These are phyloP conservation scores for Elaeis guineensis DNA, from an alignment of 176 grass and related monocot species.

Conservation along the genomic window DNA sequence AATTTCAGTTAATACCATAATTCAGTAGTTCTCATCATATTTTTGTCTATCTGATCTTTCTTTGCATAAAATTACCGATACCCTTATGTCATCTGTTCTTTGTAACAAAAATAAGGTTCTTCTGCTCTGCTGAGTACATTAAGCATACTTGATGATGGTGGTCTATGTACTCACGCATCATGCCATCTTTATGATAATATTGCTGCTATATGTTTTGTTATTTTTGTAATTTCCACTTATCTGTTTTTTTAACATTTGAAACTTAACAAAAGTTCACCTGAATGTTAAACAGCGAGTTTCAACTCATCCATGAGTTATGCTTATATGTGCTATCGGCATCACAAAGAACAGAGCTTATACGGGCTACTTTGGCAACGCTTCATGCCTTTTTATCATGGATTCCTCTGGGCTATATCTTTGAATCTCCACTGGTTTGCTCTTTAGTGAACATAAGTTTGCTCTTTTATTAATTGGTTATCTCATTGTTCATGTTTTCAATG, in stretches of 20 bases:
- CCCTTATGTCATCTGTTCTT: too few relatives aligned
- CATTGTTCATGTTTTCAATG: constrained; percentile 6
- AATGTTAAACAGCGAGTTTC: constrained; percentile 72
- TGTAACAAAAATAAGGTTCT: too few relatives aligned
- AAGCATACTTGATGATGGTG: too few relatives aligned
- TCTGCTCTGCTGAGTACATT: too few relatives aligned
- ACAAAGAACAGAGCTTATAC: constrained; percentile 80
- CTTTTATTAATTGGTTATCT: not conserved
- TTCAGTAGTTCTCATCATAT: too few relatives aligned
- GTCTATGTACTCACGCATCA: too few relatives aligned
- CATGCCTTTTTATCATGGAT: constrained; percentile 99
- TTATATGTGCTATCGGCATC: constrained; percentile 96
- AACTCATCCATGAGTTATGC: constrained; percentile 96
- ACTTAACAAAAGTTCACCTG: constrained; percentile 7
- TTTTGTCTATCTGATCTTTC: too few relatives aligned
- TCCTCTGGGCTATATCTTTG: constrained; percentile 93
- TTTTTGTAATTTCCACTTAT: not conserved
- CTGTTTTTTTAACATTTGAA: not conserved
- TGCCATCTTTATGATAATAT: too few relatives aligned
- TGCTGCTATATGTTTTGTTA: not conserved
- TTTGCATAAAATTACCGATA: too few relatives aligned
- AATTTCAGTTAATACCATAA: too few relatives aligned
- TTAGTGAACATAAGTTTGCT: not conserved
- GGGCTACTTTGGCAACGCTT: constrained; percentile 91
- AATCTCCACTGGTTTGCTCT: constrained; percentile 71